phyloP scores from a whole-genome alignment of 805 yeast genomes.

The Candida takata region DNA sequence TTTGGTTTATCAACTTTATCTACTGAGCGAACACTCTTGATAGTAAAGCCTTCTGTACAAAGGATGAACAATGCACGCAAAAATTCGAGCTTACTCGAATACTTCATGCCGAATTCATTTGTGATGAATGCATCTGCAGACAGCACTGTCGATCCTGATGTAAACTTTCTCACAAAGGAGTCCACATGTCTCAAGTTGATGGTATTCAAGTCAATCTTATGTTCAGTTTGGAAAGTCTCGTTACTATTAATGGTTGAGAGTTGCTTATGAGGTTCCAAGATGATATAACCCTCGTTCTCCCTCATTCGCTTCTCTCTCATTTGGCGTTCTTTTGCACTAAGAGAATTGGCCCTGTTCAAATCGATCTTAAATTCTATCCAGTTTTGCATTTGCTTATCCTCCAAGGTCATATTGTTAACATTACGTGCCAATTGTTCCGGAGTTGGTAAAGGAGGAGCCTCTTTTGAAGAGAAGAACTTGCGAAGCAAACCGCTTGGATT shows the following conservation, averaged over 20 bases:
- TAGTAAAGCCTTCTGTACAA: slow-evolving; percentile 51
- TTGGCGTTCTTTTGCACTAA: slow-evolving; percentile 62
- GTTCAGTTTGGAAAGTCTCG: slow-evolving; percentile 31
- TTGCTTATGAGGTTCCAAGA: slow-evolving; percentile 54
- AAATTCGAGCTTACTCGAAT: slow-evolving; percentile 46
- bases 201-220: slow-evolving; percentile 24
- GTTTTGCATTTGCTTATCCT: slow-evolving; percentile 30
- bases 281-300: slow-evolving; percentile 51
- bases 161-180: slow-evolving; percentile 29
- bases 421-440: slow-evolving; percentile 17
- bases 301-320: slow-evolving; percentile 59
- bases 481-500: slow-evolving; percentile 11
- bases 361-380: slow-evolving; percentile 56
- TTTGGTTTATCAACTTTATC: slow-evolving; percentile 22
- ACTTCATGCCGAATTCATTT: slow-evolving; percentile 46
- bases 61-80: slow-evolving; percentile 60
- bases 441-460: slow-evolving; percentile 23
- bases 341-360: slow-evolving; percentile 64
- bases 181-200: slow-evolving; percentile 37
- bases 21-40: slow-evolving; percentile 25
- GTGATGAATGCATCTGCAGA: slow-evolving; percentile 49
- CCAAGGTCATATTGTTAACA: slow-evolving; percentile 24
- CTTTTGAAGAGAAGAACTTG: slow-evolving; percentile 17
- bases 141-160: slow-evolving; percentile 31
- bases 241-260: slow-evolving; percentile 40